A percentile compares a stretch with the other conserved stretches of the same genome.
Evolutionary conservation across 345 rosid species (phyloP).

Genomic region (Gossypium arboreum): DNA sequence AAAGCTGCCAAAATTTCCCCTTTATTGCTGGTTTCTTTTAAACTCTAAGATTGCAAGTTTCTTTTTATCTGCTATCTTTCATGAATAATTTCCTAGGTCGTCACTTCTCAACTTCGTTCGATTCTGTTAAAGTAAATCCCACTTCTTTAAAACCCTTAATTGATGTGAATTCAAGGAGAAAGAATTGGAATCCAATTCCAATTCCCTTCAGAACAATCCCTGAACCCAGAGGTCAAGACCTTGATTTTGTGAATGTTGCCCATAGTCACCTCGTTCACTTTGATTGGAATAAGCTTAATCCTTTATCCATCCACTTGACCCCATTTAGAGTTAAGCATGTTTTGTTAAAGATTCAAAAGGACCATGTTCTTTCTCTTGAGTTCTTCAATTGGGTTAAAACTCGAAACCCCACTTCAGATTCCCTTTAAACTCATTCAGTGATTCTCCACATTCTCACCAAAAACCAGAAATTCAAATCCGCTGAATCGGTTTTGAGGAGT

Average conservation of each 20-base stretch:
- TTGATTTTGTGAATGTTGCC: constrained; percentile 74
- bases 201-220: constrained; percentile 63
- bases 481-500: constrained; percentile 50
- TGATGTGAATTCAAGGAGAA: constrained; percentile 8
- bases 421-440: constrained; percentile 56
- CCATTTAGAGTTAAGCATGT: constrained; percentile 58
- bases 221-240: constrained; percentile 69
- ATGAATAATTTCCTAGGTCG: constrained; percentile 17
- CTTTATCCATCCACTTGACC: constrained; percentile 38
- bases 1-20: not conserved
- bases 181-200: constrained; percentile 41
- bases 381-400: constrained; percentile 64
- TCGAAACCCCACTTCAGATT: constrained; percentile 40
- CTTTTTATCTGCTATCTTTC: not conserved
- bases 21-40: not conserved
- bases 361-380: constrained; percentile 63
- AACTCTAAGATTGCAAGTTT: not conserved
- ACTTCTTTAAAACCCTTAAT: not conserved
- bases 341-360: constrained; percentile 56
- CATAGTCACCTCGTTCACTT: constrained; percentile 81
- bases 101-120: constrained; percentile 32
- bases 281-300: constrained; percentile 64
- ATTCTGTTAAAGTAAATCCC: constrained; percentile 6
- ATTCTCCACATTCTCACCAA: constrained; percentile 68
- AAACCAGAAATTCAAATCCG: constrained; percentile 64